Conservation (phyloP, 208 protist species). For the Endotrypanum monterogeii region DNA sequence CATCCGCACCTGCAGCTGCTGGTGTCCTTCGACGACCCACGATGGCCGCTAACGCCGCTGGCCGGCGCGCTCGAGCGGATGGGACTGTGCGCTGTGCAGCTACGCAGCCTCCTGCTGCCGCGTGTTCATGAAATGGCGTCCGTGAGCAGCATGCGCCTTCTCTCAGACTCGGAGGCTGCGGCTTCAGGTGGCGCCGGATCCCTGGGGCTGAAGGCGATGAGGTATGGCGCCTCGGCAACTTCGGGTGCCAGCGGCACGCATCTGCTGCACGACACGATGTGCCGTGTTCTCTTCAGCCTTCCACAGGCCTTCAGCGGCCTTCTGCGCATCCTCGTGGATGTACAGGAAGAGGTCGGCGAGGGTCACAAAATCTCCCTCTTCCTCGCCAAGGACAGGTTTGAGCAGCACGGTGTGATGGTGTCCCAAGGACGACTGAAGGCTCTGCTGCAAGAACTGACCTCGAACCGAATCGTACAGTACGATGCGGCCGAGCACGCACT, state of each 20-base stretch:
- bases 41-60: conserved; percentile 40
- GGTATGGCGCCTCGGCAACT: conserved; percentile 1
- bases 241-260: conserved; percentile 17
- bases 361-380: conserved; percentile 61
- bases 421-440: conserved; percentile 67
- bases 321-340: conserved; percentile 59
- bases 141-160: conserved; percentile 48
- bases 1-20: conserved; percentile 43
- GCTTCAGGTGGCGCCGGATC: conserved; percentile 19
- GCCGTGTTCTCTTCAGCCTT: conserved; percentile 75
- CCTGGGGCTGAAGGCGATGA: neutral
- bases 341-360: conserved; percentile 72
- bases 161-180: conserved; percentile 56
- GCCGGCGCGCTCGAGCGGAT: conserved; percentile 37
- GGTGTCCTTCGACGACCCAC: conserved; percentile 66
- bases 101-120: conserved; percentile 59
- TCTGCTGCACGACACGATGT: conserved; percentile 79
- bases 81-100: conserved; percentile 55
- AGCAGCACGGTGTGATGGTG: conserved; percentile 64
- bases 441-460: conserved; percentile 79
- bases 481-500: conserved; percentile 75
- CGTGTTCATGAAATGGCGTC: conserved; percentile 59
- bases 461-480: conserved; percentile 81
- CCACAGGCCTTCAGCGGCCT: conserved; percentile 66
- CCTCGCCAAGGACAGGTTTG: conserved; percentile 53